These are phyloP conservation scores for Paecilomyces formosus DNA, from an alignment of 2,329 filamentous ascomycete genomes.

Conservation along the genomic window DNA sequence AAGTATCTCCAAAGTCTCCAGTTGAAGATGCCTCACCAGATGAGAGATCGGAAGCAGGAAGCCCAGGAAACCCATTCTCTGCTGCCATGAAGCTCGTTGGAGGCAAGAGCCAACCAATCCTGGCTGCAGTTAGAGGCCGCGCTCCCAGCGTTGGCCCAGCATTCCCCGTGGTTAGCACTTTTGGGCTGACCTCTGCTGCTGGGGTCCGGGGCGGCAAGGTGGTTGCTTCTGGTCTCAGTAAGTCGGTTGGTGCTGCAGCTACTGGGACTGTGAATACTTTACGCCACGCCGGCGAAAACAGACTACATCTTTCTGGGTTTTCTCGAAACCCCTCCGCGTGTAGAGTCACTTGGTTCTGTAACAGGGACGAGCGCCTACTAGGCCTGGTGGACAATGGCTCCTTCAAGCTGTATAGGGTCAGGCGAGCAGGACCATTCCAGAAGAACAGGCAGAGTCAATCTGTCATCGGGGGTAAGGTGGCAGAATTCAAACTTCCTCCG, in stretches of 20 bases:
- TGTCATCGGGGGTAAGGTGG: constrained; percentile 50
- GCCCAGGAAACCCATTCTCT: constrained; percentile 47
- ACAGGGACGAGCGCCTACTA: constrained; percentile 33
- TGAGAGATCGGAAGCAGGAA: constrained; percentile 39
- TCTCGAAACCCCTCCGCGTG: constrained; percentile 31
- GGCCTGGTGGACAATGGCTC: constrained; percentile 39
- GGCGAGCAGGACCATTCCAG: constrained; percentile 40
- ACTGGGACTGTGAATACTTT: constrained; percentile 41
- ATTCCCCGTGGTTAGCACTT: constrained; percentile 35
- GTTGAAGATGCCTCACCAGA: constrained; percentile 38
- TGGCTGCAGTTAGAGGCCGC: constrained; percentile 57
- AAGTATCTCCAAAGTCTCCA: constrained; percentile 26
- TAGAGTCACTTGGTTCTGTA: constrained; percentile 40
- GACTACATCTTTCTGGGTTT: constrained; percentile 37
- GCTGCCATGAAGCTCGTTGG: constrained; percentile 65
- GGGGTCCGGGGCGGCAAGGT: constrained; percentile 40
- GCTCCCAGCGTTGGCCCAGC: constrained; percentile 39
- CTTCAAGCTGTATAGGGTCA: constrained; percentile 39
- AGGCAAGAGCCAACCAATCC: constrained; percentile 52
- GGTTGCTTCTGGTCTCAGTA: constrained; percentile 43
- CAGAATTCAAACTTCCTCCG: constrained; percentile 59
- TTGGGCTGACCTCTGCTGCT: constrained; percentile 40
- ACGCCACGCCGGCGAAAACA: constrained; percentile 42
- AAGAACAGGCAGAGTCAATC: constrained; percentile 48
- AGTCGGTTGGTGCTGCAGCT: constrained; percentile 43